A percentile compares a stretch with the other conserved stretches of the same genome.
phyloP scores from a whole-genome alignment of 1,284 basidiomycete genomes.

The Apiotrichum gracile region DNA sequence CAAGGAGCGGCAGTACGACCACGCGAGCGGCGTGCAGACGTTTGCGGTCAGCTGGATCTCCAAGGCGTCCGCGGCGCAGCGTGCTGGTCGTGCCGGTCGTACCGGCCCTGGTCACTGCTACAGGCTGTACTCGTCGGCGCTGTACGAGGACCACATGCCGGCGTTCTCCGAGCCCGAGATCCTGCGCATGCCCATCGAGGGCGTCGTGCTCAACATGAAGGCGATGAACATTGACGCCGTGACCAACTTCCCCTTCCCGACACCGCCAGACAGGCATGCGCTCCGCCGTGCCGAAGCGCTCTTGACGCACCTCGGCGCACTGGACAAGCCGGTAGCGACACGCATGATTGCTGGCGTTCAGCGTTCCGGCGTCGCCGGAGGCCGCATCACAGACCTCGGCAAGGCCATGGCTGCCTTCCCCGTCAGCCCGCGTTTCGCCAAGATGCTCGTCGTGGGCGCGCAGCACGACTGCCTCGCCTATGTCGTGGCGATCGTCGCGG shows the following conservation, averaged over 20 bases:
- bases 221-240: conserved; percentile 97
- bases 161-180: conserved; percentile 87
- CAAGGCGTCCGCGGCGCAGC: conserved; percentile 66
- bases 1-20: conserved; percentile 69
- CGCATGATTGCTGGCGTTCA: conserved; percentile 44
- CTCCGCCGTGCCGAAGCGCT: conserved; percentile 77
- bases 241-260: conserved; percentile 96
- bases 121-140: conserved; percentile 63
- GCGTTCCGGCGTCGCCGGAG: conserved; percentile 48
- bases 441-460: conserved; percentile 87
- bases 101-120: conserved; percentile 76
- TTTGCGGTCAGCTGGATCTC: conserved; percentile 70
- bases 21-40: conserved; percentile 59
- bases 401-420: conserved; percentile 90
- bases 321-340: conserved; percentile 51
- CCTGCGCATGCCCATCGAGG: conserved; percentile 91
- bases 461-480: conserved; percentile 90
- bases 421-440: conserved; percentile 83
- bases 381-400: conserved; percentile 80
- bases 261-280: conserved; percentile 77
- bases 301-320: conserved; percentile 76
- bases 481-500: conserved; percentile 84
- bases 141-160: conserved; percentile 89
- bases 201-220: conserved; percentile 97
- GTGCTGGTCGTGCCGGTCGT: conserved; percentile 68